Evolutionary conservation across 176 grass and related monocot genomes (phyloP).

Genomic region (Eragrostis curvula): DNA sequence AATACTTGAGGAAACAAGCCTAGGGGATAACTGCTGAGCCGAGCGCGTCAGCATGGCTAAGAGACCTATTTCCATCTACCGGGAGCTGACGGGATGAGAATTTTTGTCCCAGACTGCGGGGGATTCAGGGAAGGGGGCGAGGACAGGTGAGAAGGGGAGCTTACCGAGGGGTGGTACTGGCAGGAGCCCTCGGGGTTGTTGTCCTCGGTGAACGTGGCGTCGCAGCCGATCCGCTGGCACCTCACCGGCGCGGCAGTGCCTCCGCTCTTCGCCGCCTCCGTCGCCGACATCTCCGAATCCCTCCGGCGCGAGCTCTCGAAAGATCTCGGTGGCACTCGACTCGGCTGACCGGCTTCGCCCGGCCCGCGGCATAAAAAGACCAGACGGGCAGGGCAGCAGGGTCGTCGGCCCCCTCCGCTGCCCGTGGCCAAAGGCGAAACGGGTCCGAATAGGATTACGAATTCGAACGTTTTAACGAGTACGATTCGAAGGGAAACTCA

Average conservation of each 20-base stretch:
- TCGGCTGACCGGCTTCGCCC: background rate
- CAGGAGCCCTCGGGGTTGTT: constrained; percentile 83
- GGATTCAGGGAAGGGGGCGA: background rate
- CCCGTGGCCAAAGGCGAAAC: background rate
- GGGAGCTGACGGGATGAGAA: background rate
- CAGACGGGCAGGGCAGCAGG: background rate
- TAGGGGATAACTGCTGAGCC: background rate
- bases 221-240: constrained; percentile 95
- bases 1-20: background rate
- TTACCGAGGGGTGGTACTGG: constrained; percentile 86
- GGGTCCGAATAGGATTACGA: background rate
- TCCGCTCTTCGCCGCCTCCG: constrained; percentile 53
- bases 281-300: constrained; percentile 36
- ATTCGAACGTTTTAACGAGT: background rate
- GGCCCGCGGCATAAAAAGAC: background rate
- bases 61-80: background rate
- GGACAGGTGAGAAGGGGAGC: background rate
- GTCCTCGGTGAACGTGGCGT: constrained; percentile 77
- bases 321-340: constrained; percentile 3
- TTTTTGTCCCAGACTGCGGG: no score
- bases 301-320: background rate
- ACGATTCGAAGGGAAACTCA: background rate
- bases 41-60: background rate
- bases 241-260: constrained; percentile 41
- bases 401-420: background rate